Evolutionary conservation across 192 early-diverging fungal species (phyloP), one percentile per base, ranked within the genome.

Genomic region (Gonapodya prolifera): DNA sequence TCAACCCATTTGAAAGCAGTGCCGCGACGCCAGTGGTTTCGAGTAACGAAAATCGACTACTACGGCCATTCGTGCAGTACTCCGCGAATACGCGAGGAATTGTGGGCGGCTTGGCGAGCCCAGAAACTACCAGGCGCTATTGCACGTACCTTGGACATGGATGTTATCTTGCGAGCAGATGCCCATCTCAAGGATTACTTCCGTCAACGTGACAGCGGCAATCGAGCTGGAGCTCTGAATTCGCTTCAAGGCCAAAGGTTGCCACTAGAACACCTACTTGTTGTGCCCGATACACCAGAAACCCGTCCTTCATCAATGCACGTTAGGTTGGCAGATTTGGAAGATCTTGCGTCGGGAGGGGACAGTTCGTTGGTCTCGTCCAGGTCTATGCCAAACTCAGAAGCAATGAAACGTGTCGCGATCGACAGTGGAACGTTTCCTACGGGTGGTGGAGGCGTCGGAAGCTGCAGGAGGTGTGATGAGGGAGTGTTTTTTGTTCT

Each of bases 361-460:
- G 45, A 61, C 23, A 61, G 45, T 23, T 61, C 45, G 23, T 23
- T 16, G 23, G 45, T 61, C 23, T 61, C 45, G 8, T 61, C 45
- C 8, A 61, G 23, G 8, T 8, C 8, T 16, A 61, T 8, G 23
- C 23, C 8, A 8, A 16, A 23, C 8, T 61, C 45, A 23, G 23
- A 23, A 16, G 45, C 8, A 61, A 8, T 61, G 45, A 61, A 61
- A 61, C 8, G 8, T 61, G 45, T 61, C 8, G 45, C 45, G 23
- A 61, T 84, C 2, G 84, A 85, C 71, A 83, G 81, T 78, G 84
- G 84, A 18, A 85, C 84, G 0, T 85, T 83, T 83, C 84, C 84
- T 8, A 85, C 84, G 33, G 84, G 84, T 36, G 84, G 84, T 31
- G 84, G 84, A 34, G 84, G 84, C 33, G 84, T 85, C 28, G 84